Percentiles rank a stretch among this genome's conserved stretches.
phyloP scores from a whole-genome alignment of 768 basidiomycete genomes.

The Russula sp. region DNA sequence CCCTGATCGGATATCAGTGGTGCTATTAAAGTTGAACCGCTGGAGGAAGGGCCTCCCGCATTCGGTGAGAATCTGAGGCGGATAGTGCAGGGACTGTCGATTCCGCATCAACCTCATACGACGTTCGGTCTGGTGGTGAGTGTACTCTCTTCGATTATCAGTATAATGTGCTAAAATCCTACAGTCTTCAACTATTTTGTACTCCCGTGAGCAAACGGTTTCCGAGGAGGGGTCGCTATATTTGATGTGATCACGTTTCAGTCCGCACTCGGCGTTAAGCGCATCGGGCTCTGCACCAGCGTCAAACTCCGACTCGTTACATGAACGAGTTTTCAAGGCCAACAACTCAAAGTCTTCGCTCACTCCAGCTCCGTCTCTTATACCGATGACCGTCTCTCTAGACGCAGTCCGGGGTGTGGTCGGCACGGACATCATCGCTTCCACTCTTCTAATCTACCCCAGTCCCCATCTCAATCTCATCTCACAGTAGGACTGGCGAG shows the following conservation, averaged over 20 bases:
- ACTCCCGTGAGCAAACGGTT: constrained; percentile 41
- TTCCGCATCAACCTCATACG: constrained; percentile 42
- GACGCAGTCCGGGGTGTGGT: constrained; percentile 29
- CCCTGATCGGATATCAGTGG: constrained; percentile 25
- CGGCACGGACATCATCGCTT: constrained; percentile 1
- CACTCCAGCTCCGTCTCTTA: constrained; percentile 55
- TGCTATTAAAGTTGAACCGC: constrained; percentile 50
- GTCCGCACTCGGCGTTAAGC: constrained; percentile 46
- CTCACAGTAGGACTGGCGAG: neutral
- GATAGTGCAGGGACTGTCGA: constrained; percentile 43
- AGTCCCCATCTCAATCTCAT: constrained; percentile 1
- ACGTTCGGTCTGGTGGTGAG: constrained; percentile 67
- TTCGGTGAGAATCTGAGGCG: constrained; percentile 60
- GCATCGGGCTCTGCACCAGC: constrained; percentile 50
- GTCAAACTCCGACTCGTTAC: constrained; percentile 48
- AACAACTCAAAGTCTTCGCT: constrained; percentile 44
- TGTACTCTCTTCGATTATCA: constrained; percentile 25
- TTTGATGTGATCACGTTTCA: constrained; percentile 57
- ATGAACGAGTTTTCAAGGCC: constrained; percentile 34
- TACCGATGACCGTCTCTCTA: constrained; percentile 42
- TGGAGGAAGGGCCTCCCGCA: constrained; percentile 67
- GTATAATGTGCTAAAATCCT: neutral
- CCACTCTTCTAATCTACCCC: constrained; percentile 13
- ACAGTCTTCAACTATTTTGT: constrained; percentile 45
- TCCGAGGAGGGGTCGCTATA: constrained; percentile 67